Conservation (phyloP, 768 basidiomycete genomes). For the Clitopilus passeckerianus region DNA sequence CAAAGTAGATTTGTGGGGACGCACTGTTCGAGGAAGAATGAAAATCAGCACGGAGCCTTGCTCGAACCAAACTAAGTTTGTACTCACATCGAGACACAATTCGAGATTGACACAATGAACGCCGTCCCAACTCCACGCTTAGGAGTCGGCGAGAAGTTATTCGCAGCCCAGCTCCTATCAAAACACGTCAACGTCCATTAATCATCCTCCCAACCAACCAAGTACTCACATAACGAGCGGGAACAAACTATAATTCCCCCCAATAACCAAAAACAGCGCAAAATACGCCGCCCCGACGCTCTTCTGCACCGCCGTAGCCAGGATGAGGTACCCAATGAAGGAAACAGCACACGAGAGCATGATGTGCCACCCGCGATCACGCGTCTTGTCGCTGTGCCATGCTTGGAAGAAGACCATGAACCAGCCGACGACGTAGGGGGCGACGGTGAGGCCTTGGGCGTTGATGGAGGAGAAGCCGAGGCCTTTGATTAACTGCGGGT, state of each 20-base stretch:
- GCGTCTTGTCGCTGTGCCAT: slow-evolving; percentile 49
- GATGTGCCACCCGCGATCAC: slow-evolving; percentile 52
- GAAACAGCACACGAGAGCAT: slow-evolving; percentile 43
- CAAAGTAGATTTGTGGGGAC: slow-evolving; percentile 54
- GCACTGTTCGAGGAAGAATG: slow-evolving; percentile 26
- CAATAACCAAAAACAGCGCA: slow-evolving; percentile 51
- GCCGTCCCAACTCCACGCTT: slow-evolving; percentile 58
- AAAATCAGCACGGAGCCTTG: background rate
- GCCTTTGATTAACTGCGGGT: slow-evolving; percentile 40
- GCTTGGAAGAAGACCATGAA: slow-evolving; percentile 50
- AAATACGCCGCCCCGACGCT: slow-evolving; percentile 53
- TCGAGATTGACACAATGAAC: slow-evolving; percentile 56
- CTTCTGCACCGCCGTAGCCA: slow-evolving; percentile 45
- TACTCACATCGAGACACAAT: slow-evolving; percentile 50
- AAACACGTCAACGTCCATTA: background rate
- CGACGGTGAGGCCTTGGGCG: slow-evolving; percentile 55
- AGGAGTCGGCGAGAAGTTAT: slow-evolving; percentile 53
- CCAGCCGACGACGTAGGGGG: slow-evolving; percentile 53
- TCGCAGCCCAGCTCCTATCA: slow-evolving; percentile 55
- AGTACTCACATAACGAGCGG: slow-evolving; percentile 51
- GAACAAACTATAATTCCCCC: slow-evolving; percentile 50
- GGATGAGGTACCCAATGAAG: slow-evolving; percentile 48
- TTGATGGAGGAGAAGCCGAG: slow-evolving; percentile 54
- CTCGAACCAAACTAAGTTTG: background rate
- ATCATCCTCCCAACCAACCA: background rate